Conservation (phyloP, 2,329 filamentous ascomycete species). For the Hymenoscyphus fructigenus region DNA sequence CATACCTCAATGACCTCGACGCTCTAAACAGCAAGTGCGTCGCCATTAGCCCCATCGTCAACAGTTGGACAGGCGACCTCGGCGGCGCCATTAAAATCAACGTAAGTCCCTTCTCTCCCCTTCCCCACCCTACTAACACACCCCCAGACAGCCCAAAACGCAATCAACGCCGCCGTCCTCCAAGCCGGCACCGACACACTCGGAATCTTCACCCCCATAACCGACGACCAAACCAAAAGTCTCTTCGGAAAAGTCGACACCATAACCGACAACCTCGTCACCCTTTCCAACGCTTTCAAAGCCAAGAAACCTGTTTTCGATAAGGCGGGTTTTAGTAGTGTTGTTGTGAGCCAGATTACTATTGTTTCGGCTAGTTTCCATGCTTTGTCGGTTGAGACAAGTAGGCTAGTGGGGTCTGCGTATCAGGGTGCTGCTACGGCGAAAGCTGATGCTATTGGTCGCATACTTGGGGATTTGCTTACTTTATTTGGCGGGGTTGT, state of each 20-base stretch:
- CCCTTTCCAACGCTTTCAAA: neutral
- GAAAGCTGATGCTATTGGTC: neutral
- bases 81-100: neutral
- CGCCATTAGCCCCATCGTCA: neutral
- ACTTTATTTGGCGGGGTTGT: neutral
- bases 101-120: neutral
- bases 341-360: neutral
- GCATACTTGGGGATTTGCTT: neutral
- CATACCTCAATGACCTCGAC: neutral
- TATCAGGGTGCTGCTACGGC: neutral
- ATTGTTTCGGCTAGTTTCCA: neutral
- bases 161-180: neutral
- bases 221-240: neutral
- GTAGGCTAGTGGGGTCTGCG: neutral
- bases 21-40: neutral
- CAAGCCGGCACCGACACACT: neutral
- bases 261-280: neutral
- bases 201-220: neutral
- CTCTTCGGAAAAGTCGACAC: neutral
- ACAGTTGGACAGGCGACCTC: neutral
- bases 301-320: neutral
- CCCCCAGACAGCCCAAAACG: neutral
- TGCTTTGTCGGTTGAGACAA: neutral
- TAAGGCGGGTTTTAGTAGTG: neutral
- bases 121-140: neutral